Conservation (phyloP, 2,329 filamentous ascomycete genomes). For the Truncatella angustata region DNA sequence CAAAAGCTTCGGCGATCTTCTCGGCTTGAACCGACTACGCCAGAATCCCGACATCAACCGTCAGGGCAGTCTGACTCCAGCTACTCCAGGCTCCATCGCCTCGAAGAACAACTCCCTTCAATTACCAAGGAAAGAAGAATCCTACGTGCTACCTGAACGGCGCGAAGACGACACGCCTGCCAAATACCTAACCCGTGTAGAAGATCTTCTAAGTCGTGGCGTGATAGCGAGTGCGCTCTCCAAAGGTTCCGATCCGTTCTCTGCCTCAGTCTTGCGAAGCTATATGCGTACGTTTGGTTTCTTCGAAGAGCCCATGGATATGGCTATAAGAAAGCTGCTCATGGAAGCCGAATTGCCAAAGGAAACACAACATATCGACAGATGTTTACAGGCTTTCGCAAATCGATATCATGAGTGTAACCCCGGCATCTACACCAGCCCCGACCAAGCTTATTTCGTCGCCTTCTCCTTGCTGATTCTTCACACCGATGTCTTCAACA, state of each 20-base stretch:
- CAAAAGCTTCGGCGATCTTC: slow-evolving; percentile 88
- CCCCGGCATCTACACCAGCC: slow-evolving; percentile 85
- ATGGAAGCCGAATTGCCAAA: slow-evolving; percentile 97
- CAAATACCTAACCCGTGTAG: slow-evolving; percentile 80
- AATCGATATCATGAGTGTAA: slow-evolving; percentile 98
- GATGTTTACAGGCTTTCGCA: slow-evolving; percentile 89
- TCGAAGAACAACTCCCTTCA: slow-evolving; percentile 86
- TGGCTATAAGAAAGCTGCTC: slow-evolving; percentile 91
- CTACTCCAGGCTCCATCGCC: slow-evolving; percentile 65
- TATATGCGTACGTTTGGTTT: slow-evolving; percentile 96
- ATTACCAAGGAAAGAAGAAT: slow-evolving; percentile 61
- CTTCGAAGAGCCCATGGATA: slow-evolving; percentile 96
- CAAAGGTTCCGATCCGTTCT: slow-evolving; percentile 83
- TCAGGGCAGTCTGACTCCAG: slow-evolving; percentile 66
- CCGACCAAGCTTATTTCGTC: slow-evolving; percentile 97
- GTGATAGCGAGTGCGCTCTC: slow-evolving; percentile 82
- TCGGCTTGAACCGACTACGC: slow-evolving; percentile 74
- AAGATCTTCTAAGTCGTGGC: slow-evolving; percentile 76
- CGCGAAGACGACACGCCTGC: slow-evolving; percentile 87
- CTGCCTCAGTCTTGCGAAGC: slow-evolving; percentile 78
- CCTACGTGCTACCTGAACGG: slow-evolving; percentile 70
- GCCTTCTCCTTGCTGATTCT: slow-evolving; percentile 95
- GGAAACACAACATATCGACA: slow-evolving; percentile 96
- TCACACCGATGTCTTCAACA: slow-evolving; percentile 99
- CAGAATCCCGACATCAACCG: slow-evolving; percentile 75